These are phyloP conservation scores for Xylaria digitata DNA, from an alignment of 2,329 filamentous ascomycete genomes.

Conservation along the genomic window DNA sequence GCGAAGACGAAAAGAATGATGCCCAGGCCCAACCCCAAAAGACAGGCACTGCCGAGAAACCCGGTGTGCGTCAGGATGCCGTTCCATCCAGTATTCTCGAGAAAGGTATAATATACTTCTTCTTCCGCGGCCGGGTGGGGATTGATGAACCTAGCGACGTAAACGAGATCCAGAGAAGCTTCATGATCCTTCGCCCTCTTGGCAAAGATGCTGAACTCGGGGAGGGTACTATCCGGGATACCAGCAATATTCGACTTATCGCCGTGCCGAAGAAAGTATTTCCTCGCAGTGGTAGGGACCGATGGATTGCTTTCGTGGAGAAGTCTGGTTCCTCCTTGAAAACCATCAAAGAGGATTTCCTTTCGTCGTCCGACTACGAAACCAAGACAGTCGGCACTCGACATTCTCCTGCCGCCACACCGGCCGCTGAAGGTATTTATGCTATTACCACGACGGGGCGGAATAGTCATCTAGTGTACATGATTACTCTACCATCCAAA, in stretches of 20 bases:
- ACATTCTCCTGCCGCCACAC: slow-evolving; percentile 74
- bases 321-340: slow-evolving; percentile 74
- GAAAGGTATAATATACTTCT: slow-evolving; percentile 92
- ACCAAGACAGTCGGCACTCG: slow-evolving; percentile 80
- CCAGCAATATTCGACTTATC: slow-evolving; percentile 75
- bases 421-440: slow-evolving; percentile 88
- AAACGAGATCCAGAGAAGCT: slow-evolving; percentile 79
- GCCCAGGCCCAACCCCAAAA: slow-evolving; percentile 57
- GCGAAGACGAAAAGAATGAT: slow-evolving; percentile 13
- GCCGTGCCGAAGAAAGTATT: slow-evolving; percentile 87
- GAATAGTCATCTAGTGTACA: slow-evolving; percentile 81
- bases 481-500: slow-evolving; percentile 77
- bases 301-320: slow-evolving; percentile 86
- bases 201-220: slow-evolving; percentile 75
- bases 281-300: slow-evolving; percentile 74
- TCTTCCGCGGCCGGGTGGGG: slow-evolving; percentile 81
- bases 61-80: slow-evolving; percentile 47
- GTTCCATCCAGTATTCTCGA: slow-evolving; percentile 73
- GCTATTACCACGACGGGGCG: slow-evolving; percentile 78
- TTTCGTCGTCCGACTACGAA: slow-evolving; percentile 73
- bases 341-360: slow-evolving; percentile 78
- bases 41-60: slow-evolving; percentile 44
- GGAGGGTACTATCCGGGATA: slow-evolving; percentile 59
- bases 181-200: slow-evolving; percentile 81
- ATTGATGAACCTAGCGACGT: slow-evolving; percentile 76